These are phyloP conservation scores for Apiospora malaysiana DNA, from an alignment of 2,329 filamentous ascomycete genomes.

Conservation along the genomic window DNA sequence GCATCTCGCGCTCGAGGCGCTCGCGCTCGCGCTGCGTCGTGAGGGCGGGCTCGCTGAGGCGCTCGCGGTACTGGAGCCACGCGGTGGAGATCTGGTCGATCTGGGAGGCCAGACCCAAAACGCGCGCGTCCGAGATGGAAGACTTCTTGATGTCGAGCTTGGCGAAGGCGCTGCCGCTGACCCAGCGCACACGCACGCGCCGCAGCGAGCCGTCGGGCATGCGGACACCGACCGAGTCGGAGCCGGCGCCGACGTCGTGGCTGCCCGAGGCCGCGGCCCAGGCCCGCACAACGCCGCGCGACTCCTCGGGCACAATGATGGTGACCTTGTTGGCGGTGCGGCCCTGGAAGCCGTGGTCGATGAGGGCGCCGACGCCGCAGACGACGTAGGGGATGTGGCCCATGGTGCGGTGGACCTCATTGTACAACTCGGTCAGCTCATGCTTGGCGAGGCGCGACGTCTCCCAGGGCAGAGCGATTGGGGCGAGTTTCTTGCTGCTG, in stretches of 20 bases:
- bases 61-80: conserved; percentile 24
- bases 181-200: conserved; percentile 45
- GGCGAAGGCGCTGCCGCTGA: conserved; percentile 40
- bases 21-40: conserved; percentile 27
- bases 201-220: conserved; percentile 40
- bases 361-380: conserved; percentile 51
- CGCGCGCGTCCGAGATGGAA: conserved; percentile 26
- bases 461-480: conserved; percentile 25
- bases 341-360: conserved; percentile 47
- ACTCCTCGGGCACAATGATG: conserved; percentile 47
- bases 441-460: conserved; percentile 34
- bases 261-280: conserved; percentile 44
- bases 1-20: conserved; percentile 22
- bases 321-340: conserved; percentile 42
- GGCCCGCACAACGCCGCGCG: conserved; percentile 42
- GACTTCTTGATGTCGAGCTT: conserved; percentile 32
- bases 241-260: conserved; percentile 40
- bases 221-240: conserved; percentile 47
- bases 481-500: not conserved
- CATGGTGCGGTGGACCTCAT: conserved; percentile 46
- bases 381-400: conserved; percentile 53
- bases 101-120: conserved; percentile 34
- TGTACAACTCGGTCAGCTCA: conserved; percentile 46
- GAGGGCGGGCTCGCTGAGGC: not conserved
- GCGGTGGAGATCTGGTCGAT: conserved; percentile 37